Evolutionary conservation across 495 filamentous ascomycete genomes (phyloP), one percentile per base, ranked within the genome.

Genomic region (Aspergillus funiculosus): DNA sequence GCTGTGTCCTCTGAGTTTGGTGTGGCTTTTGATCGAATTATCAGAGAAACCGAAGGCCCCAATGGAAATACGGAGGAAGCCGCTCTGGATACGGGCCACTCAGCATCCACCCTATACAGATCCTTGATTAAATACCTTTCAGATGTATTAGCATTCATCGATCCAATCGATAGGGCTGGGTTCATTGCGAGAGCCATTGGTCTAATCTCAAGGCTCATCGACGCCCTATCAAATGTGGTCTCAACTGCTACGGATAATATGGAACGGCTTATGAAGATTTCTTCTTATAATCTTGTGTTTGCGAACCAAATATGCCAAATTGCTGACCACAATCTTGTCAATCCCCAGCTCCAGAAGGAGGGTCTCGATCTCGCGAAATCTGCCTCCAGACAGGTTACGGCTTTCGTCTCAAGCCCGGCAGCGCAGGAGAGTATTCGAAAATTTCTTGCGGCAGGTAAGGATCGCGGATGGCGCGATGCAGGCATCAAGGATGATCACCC

Each of bases 1-100:
- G 61, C 57, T 25, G 75, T 82, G 2, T 83, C 82, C 8, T 83
- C 85, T 1, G 80, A 89, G 49, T 44, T 89, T 35, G 81, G 81
- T 2, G 61, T 73, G 20, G 61, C 75, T 2, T 72, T 84, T 35
- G 74, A 81, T 34, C 72, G 64, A 59, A 63, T 85, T 8, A 48
- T 64, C n/a, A 53, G 61, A 35, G 50, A 52, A 10, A 38, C 63
- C 20, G 60, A 60, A 18, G 51, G 30, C 20, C 46, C 28, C 21
- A 39, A 40, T 27, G 22, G 17, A 7, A 40, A 38, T n/a, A 38
- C 24, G 0, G 52, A 54, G 19, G 17, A 19, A 7, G 29, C 3
- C 5, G 9, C 31, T 15, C 51, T 32, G 13, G 21, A 21, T 7
- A 21, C 20, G 2, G 21, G 18, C 4, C 22, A 26, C 14, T 22